Evolutionary conservation across 2,329 filamentous ascomycete species (phyloP), one percentile per base, ranked within the genome.

Genomic region (Exophiala sideris): DNA sequence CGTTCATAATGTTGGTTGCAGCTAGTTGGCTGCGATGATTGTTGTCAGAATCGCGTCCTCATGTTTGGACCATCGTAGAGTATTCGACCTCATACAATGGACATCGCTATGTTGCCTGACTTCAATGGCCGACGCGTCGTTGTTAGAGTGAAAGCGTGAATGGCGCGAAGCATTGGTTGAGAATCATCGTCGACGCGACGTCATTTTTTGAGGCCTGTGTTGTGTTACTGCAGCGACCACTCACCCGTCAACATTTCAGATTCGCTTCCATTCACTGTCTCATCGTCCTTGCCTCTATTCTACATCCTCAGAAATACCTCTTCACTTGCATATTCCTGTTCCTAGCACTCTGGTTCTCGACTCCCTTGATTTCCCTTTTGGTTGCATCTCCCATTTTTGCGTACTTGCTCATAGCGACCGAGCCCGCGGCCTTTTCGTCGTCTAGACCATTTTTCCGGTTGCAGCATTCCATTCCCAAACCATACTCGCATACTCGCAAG

Each of bases 401-500:
- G 41, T n/a, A 14, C 44, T 29, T 24, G 20, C 3, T 21, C 41
- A 44, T 12, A 44, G 41, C 41, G 41, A 11, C 5, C 41, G 20
- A n/a, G 32, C 33, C 18, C 33, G 6, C 39, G 20, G 16, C 16
- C 34, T 21, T 18, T 40, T 32, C 51, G 42, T 58, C 44, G 51
- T 48, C 51, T 40, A 49, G 52, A 50, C 50, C 59, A 59, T 59
- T 56, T 39, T 58, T 61, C 58, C 53, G 58, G 56, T 59, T 61
- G 56, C 58, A 61, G 56, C 58, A 57, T 61, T 56, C 56, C 56
- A 50, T 32, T 16, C 16, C 39, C 46, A 35, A 16, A 39, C 24
- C 45, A 59, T 59, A 55, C 52, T 54, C 47, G 16, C 10, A 48
- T 45, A 42, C 45, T 41, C 50, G 48, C 55, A 44, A 34, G 40